phyloP scores from a whole-genome alignment of 129 eudicot genomes.

The Solidago caesia region DNA sequence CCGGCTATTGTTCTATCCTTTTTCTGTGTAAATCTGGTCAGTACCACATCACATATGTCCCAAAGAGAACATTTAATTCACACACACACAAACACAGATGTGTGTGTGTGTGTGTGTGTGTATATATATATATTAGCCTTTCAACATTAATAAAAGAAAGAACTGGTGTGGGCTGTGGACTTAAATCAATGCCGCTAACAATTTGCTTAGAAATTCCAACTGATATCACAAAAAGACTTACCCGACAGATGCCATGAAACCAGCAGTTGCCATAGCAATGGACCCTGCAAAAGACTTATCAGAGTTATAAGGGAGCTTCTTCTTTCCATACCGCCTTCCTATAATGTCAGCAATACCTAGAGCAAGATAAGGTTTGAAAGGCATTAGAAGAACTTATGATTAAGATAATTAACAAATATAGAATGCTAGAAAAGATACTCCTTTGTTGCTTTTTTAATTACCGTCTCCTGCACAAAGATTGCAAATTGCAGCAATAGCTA shows the following conservation, averaged over 20 bases:
- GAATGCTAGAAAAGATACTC: background rate
- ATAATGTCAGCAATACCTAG: constrained; percentile 82
- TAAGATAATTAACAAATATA: background rate
- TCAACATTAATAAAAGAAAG: background rate
- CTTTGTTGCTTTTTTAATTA: constrained; percentile 24
- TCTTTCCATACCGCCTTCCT: constrained; percentile 73
- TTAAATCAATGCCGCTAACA: background rate
- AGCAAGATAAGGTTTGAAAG: background rate
- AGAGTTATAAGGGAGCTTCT: constrained; percentile 67
- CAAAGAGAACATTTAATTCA: too few species aligned
- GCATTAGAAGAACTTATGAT: background rate
- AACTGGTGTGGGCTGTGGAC: background rate
- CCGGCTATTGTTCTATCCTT: too few species aligned
- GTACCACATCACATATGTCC: too few species aligned
- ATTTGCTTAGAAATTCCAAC: background rate
- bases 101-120: too few species aligned
- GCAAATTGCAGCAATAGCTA: constrained; percentile 73
- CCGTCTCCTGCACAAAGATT: constrained; percentile 98
- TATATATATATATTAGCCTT: too few species aligned
- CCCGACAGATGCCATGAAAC: constrained; percentile 80
- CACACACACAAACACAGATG: too few species aligned
- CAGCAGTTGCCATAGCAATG: constrained; percentile 67
- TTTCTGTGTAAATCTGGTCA: too few species aligned
- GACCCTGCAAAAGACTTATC: constrained; percentile 73
- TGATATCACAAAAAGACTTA: constrained; percentile 26